phyloP scores from a whole-genome alignment of 495 filamentous ascomycete species.

The Aspergillus incahuasiensis region DNA sequence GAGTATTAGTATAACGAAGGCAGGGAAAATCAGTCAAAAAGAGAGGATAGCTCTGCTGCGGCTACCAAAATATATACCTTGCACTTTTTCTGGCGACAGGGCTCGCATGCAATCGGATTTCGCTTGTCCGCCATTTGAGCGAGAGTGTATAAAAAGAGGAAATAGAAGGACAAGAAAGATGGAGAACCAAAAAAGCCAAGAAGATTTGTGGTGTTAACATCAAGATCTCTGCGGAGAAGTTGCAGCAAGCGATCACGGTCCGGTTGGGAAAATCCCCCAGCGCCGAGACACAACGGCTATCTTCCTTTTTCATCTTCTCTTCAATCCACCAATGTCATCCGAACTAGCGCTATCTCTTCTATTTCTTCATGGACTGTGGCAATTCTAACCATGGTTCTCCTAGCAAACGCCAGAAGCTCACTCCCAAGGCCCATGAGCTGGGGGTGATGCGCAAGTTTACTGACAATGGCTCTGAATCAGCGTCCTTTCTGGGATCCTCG shows the following conservation, averaged over 20 bases:
- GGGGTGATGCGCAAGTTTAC: conserved; percentile 38
- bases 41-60: too few relatives aligned
- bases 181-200: neutral
- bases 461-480: conserved; percentile 24
- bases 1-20: neutral
- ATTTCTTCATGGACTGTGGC: conserved; percentile 9
- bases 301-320: neutral
- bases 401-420: conserved; percentile 30
- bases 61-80: conserved; percentile 20
- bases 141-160: neutral
- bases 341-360: neutral
- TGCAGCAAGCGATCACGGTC: neutral
- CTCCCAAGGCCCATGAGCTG: conserved; percentile 31
- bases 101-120: conserved; percentile 26
- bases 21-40: neutral
- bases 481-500: conserved; percentile 45
- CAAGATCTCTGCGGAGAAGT: conserved; percentile 6
- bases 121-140: conserved; percentile 9
- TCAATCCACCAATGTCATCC: neutral
- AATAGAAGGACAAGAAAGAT: neutral
- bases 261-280: conserved; percentile 13
- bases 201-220: neutral
- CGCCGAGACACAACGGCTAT: neutral
- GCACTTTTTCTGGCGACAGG: conserved; percentile 28
- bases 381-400: conserved; percentile 9